Base-by-base conservation (phyloP, 164 flowering plant species). In the Vitis labrusca region DNA sequence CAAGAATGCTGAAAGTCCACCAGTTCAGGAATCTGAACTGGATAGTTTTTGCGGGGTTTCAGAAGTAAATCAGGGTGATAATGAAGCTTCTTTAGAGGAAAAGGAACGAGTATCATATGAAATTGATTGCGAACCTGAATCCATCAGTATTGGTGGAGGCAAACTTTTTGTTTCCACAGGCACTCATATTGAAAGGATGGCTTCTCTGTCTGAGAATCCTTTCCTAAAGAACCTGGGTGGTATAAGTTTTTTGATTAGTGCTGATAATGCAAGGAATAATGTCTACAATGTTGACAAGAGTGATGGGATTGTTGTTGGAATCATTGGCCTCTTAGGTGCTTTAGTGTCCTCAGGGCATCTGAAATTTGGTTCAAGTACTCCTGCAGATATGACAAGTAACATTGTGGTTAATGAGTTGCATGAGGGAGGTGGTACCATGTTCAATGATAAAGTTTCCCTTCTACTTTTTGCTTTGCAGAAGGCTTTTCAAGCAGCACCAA, bases 401-500 rank as follows among this genome's bases (percentile, higher is more conserved):
- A 49, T 89, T 66, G 49, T 77, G 30, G 79, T 84, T 70, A 78
- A 71, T 83, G 97, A 82, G 64, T 65, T 89, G 71, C 86, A 80
- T 67, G 94, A 87, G 59, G 89, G 88, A 55, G 85, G 91, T 52
- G 84, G 91, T 55, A 83, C 87, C 19, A 93, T 95, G 99, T 90
- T 90, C 81, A 91, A 87, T 71, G 99, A 93, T 79, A 95, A 86
- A 82, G 87, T 95, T 77, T 81, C 95, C 67, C 91, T 95, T 68
- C 78, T 93, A 30, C 91, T 88, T 70, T 95, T 89, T 87, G 93
- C 97, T 69, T 77, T 95, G 63, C 96, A 89, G 63, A 95, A 86
- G 82, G 98, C 92, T 77, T 91, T 95, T 68, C 98, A 93, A 82
- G 97, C 97, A 16, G 97, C 97, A 76, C 98, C 99, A 30, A 86